These are phyloP conservation scores for Combretum micranthum DNA, from an alignment of 345 rosid genomes.

Conservation along the genomic window DNA sequence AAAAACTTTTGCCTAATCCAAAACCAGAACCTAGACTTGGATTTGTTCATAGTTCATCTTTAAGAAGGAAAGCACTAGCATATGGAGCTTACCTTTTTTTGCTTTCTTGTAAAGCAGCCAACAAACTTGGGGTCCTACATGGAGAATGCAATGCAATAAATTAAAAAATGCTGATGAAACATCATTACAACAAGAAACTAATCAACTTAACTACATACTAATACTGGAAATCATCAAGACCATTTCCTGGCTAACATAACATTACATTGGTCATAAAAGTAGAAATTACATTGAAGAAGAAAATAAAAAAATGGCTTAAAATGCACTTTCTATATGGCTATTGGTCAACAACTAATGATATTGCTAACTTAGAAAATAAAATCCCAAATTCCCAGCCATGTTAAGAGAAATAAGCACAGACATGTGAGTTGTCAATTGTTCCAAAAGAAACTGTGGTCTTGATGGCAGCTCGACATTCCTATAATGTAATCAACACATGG, in stretches of 20 bases:
- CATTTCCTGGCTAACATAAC: background rate
- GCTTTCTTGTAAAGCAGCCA: constrained; percentile 98
- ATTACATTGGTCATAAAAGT: background rate
- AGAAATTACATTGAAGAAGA: background rate
- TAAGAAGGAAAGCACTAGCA: constrained; percentile 93
- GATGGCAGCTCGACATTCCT: too few relatives aligned
- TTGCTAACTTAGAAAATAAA: too few relatives aligned
- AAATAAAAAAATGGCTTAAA: too few relatives aligned
- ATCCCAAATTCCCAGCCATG: too few relatives aligned
- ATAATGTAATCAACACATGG: too few relatives aligned
- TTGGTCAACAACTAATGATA: too few relatives aligned
- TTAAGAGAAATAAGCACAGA: too few relatives aligned
- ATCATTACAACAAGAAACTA: background rate
- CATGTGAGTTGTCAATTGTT: too few relatives aligned
- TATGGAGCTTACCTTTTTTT: constrained; percentile 96
- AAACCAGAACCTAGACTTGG: constrained; percentile 46
- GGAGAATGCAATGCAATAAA: background rate
- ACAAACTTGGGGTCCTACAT: constrained; percentile 82
- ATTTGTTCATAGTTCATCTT: constrained; percentile 77
- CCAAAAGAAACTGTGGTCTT: too few relatives aligned
- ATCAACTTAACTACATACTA: too few relatives aligned
- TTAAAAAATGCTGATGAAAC: background rate
- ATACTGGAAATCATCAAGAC: too few relatives aligned
- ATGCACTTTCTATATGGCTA: too few relatives aligned
- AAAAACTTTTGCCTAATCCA: constrained; percentile 59